phyloP scores from a whole-genome alignment of 805 yeast species.

The Wickerhamomyces alni region DNA sequence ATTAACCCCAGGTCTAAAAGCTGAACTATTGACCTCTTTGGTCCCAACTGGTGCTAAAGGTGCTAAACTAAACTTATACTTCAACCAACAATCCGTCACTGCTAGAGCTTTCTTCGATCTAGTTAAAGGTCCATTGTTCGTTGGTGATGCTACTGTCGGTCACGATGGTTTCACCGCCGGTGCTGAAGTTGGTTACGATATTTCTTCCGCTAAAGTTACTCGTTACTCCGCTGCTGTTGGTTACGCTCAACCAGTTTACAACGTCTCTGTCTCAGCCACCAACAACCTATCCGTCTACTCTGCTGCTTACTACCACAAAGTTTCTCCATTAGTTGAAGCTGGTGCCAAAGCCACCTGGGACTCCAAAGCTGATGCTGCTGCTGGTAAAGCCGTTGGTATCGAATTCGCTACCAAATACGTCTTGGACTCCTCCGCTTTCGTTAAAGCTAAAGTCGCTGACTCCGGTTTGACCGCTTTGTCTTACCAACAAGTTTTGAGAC shows the following conservation, averaged over 20 bases:
- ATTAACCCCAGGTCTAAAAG: slow-evolving; percentile 91
- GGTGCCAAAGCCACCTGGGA: slow-evolving; percentile 98
- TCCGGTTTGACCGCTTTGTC: slow-evolving; percentile 91
- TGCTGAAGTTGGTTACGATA: slow-evolving; percentile 95
- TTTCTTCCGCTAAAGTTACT: slow-evolving; percentile 85
- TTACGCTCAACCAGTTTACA: slow-evolving; percentile 82
- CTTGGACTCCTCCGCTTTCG: slow-evolving; percentile 81
- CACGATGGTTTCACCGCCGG: slow-evolving; percentile 97
- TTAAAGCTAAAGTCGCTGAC: slow-evolving; percentile 96
- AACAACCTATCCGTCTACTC: slow-evolving; percentile 84
- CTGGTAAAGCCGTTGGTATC: slow-evolving; percentile 76
- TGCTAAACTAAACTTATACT: slow-evolving; percentile 85
- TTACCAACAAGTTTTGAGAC: slow-evolving; percentile 91
- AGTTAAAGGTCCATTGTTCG: slow-evolving; percentile 91
- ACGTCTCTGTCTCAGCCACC: slow-evolving; percentile 73
- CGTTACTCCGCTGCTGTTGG: slow-evolving; percentile 93
- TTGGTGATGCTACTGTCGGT: slow-evolving; percentile 92
- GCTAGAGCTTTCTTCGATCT: slow-evolving; percentile 94
- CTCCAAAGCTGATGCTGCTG: slow-evolving; percentile 60
- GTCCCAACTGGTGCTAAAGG: slow-evolving; percentile 82
- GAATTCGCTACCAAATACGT: slow-evolving; percentile 95
- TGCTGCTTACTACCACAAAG: slow-evolving; percentile 96
- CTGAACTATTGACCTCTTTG: slow-evolving; percentile 82
- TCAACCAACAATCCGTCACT: slow-evolving; percentile 87
- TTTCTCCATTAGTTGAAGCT: slow-evolving; percentile 85